Evolutionary conservation across 768 basidiomycete species (phyloP).

Genomic region (Piloderma croceum): DNA sequence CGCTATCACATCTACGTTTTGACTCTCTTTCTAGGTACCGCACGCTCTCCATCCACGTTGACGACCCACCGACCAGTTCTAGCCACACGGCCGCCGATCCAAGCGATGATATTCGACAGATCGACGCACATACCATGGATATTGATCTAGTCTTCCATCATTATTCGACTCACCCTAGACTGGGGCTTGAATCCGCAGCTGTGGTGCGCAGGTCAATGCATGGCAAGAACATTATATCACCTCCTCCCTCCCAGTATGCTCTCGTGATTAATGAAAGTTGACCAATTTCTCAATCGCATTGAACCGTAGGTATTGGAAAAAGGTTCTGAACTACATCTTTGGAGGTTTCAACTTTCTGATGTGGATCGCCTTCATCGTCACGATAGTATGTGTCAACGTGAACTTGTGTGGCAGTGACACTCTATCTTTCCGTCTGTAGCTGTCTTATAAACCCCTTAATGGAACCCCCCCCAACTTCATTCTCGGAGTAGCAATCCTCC

Average conservation of each 20-base stretch:
- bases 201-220: conserved; percentile 34
- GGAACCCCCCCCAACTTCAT: conserved; percentile 37
- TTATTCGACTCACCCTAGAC: conserved; percentile 35
- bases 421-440: conserved; percentile 25
- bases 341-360: conserved; percentile 56
- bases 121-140: conserved; percentile 44
- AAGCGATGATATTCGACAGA: conserved; percentile 34
- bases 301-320: conserved; percentile 45
- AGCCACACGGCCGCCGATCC: conserved; percentile 29
- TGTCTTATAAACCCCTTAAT: conserved; percentile 49
- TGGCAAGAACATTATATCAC: conserved; percentile 46
- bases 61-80: conserved; percentile 19
- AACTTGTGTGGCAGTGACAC: background rate
- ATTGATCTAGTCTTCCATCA: conserved; percentile 38
- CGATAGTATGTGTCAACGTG: conserved; percentile 30
- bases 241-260: conserved; percentile 41
- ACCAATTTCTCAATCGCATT: too few species aligned
- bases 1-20: too few species aligned
- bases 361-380: conserved; percentile 49
- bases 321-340: conserved; percentile 47
- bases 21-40: conserved; percentile 37
- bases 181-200: conserved; percentile 44
- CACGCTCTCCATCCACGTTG: conserved; percentile 42
- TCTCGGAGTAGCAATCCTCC: conserved; percentile 46
- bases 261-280: too few species aligned